Conservation (phyloP, 139 green algal species). For the Chlamydomonas urium region DNA sequence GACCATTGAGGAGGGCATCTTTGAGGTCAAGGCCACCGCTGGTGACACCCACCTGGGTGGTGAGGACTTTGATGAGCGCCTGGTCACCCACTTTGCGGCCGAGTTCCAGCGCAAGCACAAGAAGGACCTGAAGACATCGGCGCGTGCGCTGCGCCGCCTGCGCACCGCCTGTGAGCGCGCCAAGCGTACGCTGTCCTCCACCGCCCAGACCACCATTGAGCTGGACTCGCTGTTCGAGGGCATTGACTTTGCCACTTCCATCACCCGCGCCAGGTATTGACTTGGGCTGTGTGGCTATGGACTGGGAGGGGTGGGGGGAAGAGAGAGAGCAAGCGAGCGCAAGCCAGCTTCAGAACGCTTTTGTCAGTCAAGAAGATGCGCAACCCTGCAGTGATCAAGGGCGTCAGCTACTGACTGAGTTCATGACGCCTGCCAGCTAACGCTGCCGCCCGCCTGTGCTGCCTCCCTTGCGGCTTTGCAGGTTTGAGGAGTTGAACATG, state of each 20-base stretch:
- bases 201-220: slow-evolving; percentile 92
- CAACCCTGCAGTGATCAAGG: not conserved
- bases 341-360: not conserved
- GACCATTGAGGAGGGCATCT: slow-evolving; percentile 98
- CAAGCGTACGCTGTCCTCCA: slow-evolving; percentile 85
- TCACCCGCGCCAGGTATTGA: slow-evolving; percentile 77
- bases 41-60: slow-evolving; percentile 97
- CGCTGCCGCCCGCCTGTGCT: not conserved
- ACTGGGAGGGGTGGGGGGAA: no score
- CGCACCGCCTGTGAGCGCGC: slow-evolving; percentile 88
- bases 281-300: no score
- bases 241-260: slow-evolving; percentile 94
- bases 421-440: not conserved
- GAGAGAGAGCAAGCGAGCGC: no score
- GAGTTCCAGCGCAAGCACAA: slow-evolving; percentile 99
- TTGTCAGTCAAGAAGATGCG: no score
- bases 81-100: slow-evolving; percentile 87
- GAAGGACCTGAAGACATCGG: slow-evolving; percentile 86
- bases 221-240: slow-evolving; percentile 97
- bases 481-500: slow-evolving; percentile 99
- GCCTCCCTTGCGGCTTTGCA: not conserved
- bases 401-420: not conserved
- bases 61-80: slow-evolving; percentile 96
- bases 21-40: slow-evolving; percentile 97
- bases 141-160: slow-evolving; percentile 59